Percentiles rank a stretch among this genome's conserved stretches.
Conservation (phyloP, 768 basidiomycete genomes). For the Lactarius hengduanensis region DNA sequence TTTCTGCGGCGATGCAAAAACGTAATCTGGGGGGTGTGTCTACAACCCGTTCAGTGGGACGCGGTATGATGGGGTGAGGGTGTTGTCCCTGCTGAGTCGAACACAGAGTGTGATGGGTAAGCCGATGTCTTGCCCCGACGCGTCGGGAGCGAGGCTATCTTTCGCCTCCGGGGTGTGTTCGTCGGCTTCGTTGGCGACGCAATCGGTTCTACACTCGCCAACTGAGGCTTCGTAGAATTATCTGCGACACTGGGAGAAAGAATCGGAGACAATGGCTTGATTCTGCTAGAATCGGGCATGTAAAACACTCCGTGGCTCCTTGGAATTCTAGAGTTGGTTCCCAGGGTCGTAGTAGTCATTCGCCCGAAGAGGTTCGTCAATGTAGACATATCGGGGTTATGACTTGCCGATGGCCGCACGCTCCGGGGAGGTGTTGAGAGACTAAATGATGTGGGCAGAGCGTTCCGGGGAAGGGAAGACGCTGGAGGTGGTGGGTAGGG, state of each 20-base stretch:
- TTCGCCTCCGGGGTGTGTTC: slow-evolving; percentile 9
- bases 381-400: neutral
- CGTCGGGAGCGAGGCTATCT: slow-evolving; percentile 15
- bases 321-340: neutral
- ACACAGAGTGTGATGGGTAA: neutral
- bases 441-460: neutral
- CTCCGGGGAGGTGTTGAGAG: neutral
- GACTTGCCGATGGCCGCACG: no score
- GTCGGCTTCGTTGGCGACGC: neutral
- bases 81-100: neutral
- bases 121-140: neutral
- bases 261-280: neutral
- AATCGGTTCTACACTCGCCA: no score
- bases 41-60: neutral
- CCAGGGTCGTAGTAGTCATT: neutral
- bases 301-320: neutral
- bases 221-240: neutral
- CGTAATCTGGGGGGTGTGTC: neutral
- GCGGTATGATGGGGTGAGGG: neutral
- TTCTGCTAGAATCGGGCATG: neutral
- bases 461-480: neutral
- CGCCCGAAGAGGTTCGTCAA: neutral
- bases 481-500: slow-evolving; percentile 7
- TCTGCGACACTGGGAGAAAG: neutral
- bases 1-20: neutral